Evolutionary conservation across 257 asterid genomes (phyloP).

Genomic region (Nicotiana otophora): DNA sequence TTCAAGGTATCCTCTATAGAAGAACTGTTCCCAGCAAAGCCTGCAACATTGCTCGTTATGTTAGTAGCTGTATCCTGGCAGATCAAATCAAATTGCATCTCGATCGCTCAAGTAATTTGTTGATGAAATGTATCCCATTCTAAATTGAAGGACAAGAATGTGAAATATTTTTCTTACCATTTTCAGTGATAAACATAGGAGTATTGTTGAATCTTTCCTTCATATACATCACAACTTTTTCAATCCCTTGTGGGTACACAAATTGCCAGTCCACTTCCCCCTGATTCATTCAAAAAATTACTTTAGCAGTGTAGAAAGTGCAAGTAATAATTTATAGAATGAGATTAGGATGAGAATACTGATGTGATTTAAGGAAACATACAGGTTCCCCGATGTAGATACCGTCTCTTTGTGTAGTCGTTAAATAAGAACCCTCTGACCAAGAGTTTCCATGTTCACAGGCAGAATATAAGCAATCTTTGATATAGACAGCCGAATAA

Average conservation of each 20-base stretch:
- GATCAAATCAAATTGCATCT: neutral
- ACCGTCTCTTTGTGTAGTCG: constrained; percentile 36
- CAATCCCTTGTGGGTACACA: constrained; percentile 55
- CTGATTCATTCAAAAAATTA: constrained; percentile 10
- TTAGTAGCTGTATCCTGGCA: neutral
- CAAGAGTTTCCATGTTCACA: constrained; percentile 38
- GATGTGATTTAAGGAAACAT: constrained; percentile 12
- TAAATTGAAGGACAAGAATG: neutral
- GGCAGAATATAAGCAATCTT: constrained; percentile 45
- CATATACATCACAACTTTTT: constrained; percentile 42
- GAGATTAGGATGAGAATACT: neutral
- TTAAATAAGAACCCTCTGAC: constrained; percentile 35
- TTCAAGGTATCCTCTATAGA: constrained; percentile 14
- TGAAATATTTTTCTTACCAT: constrained; percentile 31
- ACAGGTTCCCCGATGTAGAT: constrained; percentile 43
- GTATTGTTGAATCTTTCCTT: constrained; percentile 50
- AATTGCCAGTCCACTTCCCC: constrained; percentile 42
- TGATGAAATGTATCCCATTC: neutral
- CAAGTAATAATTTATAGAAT: neutral
- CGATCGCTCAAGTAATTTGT: neutral
- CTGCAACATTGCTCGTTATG: constrained; percentile 16
- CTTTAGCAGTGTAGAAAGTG: neutral
- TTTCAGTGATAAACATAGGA: constrained; percentile 55
- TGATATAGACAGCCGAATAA: constrained; percentile 41
- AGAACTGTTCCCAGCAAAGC: constrained; percentile 30